Conservation (phyloP, 1,284 basidiomycete genomes). For the Sanghuangporus sanghuang region DNA sequence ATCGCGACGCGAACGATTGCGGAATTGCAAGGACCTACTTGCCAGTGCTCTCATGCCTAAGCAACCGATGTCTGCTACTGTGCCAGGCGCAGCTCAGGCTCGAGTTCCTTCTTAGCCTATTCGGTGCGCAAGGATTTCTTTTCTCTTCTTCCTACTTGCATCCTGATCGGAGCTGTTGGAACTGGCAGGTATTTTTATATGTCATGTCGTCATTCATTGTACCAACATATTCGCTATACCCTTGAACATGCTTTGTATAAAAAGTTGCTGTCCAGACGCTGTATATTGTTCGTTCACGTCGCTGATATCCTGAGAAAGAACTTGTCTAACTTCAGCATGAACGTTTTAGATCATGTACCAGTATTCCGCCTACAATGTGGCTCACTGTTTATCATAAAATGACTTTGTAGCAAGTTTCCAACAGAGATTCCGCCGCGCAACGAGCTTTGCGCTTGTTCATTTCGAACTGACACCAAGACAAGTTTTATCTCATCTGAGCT, state of each 20-base stretch:
- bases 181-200: no score
- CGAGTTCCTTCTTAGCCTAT: background rate
- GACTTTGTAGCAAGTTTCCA: background rate
- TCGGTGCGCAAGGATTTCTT: background rate
- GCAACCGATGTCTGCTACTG: background rate
- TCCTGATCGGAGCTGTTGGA: no score
- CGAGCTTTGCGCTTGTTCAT: background rate
- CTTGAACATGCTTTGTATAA: background rate
- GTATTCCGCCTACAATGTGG: no score
- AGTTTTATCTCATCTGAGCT: background rate
- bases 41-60: conserved; percentile 43
- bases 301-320: no score
- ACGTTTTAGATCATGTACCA: no score
- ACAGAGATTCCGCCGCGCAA: background rate
- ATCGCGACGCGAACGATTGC: conserved; percentile 60
- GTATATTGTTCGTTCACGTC: background rate
- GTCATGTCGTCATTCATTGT: no score
- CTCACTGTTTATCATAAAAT: background rate
- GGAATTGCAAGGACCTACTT: conserved; percentile 64
- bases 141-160: no score
- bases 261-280: background rate
- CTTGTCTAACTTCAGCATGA: no score
- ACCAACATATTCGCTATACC: background rate
- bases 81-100: background rate
- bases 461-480: background rate